phyloP scores from a whole-genome alignment of 164 flowering plant species.

The Cinnamomum micranthum region DNA sequence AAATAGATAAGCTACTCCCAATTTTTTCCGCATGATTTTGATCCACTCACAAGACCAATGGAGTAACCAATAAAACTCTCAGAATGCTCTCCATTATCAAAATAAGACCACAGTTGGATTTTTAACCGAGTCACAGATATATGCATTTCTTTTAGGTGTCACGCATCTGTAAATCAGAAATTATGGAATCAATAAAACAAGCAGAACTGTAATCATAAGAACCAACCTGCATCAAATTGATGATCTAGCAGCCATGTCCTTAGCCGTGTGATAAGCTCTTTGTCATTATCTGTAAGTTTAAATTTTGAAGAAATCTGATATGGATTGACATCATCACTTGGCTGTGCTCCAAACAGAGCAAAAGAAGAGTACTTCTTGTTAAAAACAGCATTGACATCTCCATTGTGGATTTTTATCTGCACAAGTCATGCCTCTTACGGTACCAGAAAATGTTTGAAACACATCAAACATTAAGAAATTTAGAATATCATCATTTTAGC shows the following conservation, averaged over 20 bases:
- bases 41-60: background rate
- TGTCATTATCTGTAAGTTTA: conserved; percentile 34
- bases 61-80: too few relatives aligned
- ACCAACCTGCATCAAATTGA: conserved; percentile 45
- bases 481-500: background rate
- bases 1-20: background rate
- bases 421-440: conserved; percentile 5
- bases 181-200: too few relatives aligned
- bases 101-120: background rate
- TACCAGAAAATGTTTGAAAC: background rate
- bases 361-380: conserved; percentile 65
- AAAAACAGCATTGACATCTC: conserved; percentile 42
- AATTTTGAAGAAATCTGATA: conserved; percentile 59
- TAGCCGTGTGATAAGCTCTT: conserved; percentile 34
- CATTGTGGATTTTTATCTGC: conserved; percentile 52
- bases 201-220: background rate
- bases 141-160: background rate
- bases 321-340: conserved; percentile 36
- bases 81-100: background rate
- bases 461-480: background rate
- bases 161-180: background rate
- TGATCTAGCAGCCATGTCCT: conserved; percentile 44
- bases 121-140: background rate
- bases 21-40: background rate
- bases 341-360: conserved; percentile 56